Conservation (phyloP, 1,139 yeast species). For the Geotrichum histeridarum region DNA sequence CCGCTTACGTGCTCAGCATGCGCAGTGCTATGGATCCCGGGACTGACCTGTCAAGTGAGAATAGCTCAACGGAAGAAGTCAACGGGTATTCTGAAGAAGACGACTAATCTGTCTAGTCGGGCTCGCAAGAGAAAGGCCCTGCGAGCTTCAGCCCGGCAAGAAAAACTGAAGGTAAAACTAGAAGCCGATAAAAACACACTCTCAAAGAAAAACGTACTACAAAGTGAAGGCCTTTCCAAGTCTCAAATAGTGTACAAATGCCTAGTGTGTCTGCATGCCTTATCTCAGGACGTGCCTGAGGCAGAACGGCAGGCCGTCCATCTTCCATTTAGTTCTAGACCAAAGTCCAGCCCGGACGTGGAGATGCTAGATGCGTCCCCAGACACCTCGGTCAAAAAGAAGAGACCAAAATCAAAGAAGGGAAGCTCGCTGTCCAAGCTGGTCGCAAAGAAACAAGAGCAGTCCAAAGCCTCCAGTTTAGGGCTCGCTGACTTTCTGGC, state of each 20-base stretch:
- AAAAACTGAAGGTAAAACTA: background rate
- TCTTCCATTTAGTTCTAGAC: background rate
- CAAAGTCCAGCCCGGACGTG: background rate
- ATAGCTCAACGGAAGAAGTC: background rate
- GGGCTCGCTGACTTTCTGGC: slow-evolving; percentile 4
- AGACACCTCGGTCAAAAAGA: background rate
- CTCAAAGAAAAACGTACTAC: background rate
- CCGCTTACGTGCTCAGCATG: slow-evolving; percentile 2
- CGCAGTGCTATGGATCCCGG: slow-evolving; percentile 1
- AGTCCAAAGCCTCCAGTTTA: slow-evolving; percentile 1
- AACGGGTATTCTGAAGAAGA: background rate
- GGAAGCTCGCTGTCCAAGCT: slow-evolving; percentile 1
- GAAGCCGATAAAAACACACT: background rate
- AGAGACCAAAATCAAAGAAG: slow-evolving; percentile 4
- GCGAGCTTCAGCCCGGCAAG: background rate
- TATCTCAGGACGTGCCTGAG: slow-evolving; percentile 1
- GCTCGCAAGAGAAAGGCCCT: background rate
- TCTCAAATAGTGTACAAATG: background rate
- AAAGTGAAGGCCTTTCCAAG: background rate
- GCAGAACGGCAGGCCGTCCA: background rate
- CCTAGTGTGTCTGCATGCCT: background rate
- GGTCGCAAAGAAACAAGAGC: slow-evolving; percentile 3
- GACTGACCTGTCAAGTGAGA: background rate
- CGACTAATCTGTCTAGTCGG: background rate
- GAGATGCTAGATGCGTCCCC: background rate